These are phyloP conservation scores for Phytopythium delawarense DNA, from an alignment of 352 stramenopile species.

Conservation along the genomic window DNA sequence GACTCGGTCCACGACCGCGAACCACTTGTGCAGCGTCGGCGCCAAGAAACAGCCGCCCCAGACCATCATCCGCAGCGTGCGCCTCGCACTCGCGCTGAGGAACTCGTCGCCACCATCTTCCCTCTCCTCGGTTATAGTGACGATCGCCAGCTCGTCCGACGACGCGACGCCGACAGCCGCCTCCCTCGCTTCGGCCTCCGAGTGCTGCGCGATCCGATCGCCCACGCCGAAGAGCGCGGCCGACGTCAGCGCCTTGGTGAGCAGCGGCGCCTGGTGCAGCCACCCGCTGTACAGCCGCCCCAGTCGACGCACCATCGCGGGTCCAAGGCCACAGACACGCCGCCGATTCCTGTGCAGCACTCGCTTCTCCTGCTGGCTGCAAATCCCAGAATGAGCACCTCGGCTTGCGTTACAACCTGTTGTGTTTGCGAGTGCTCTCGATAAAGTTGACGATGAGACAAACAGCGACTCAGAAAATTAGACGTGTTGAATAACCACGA, in stretches of 20 bases:
- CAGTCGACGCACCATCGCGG: slow-evolving; percentile 20
- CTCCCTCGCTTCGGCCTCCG: slow-evolving; percentile 12
- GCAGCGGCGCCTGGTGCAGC: slow-evolving; percentile 41
- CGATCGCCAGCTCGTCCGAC: neutral
- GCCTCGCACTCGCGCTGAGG: slow-evolving; percentile 22
- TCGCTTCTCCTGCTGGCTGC: neutral
- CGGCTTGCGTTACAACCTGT: neutral
- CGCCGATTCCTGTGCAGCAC: neutral
- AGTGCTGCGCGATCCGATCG: slow-evolving; percentile 41
- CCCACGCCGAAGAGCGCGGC: slow-evolving; percentile 37
- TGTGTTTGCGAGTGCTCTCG: neutral
- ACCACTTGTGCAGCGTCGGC: slow-evolving; percentile 89
- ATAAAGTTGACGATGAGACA: neutral
- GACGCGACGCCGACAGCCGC: neutral
- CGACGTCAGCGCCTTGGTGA: slow-evolving; percentile 52
- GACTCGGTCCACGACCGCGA: slow-evolving; percentile 70
- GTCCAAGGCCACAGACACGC: neutral
- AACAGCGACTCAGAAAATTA: neutral
- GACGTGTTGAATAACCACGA: too few species aligned
- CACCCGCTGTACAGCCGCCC: slow-evolving; percentile 34
- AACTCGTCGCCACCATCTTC: neutral
- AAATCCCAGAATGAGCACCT: neutral
- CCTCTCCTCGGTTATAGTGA: neutral
- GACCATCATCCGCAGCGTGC: slow-evolving; percentile 77
- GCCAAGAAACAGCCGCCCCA: slow-evolving; percentile 86